Evolutionary conservation across 164 flowering plant genomes (phyloP), one percentile per base, ranked within the genome.

Genomic region (Euptelea pleiosperma): DNA sequence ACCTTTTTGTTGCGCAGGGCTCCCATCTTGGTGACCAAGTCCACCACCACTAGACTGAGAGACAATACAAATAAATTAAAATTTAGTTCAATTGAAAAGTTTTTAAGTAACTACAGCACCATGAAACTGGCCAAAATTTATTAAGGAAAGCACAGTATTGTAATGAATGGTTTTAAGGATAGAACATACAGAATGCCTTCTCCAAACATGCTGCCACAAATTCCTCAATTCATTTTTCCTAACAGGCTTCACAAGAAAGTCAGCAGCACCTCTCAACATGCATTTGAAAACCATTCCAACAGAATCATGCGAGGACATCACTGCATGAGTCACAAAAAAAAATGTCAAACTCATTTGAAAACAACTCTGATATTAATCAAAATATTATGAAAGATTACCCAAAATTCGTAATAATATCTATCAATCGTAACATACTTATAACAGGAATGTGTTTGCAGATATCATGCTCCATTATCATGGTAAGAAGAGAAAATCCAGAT

Each of bases 201-300:
- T 89, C 98, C 96, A 92, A 46, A 87, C 91, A 82, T 92, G 98
- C 78, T 89, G 98, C 99, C 99, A 93, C 71, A 93, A 63, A 70
- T 87, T 93, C 57, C 73, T 86, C 33, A 93, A 75, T 70, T 93
- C 99, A 61, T 93, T 93, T 69, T 72, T 93, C 70, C 99, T 74
- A 31, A 93, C 46, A 15, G 99, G 99, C 77, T 93, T 93, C 30
- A 90, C 83, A 41, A 93, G 92, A 77, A 86, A 93, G 67, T 93
- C 99, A 14, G 88, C 86, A 63, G 96, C 99, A 60, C 99, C 99
- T 72, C 78, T 83, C 78, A 83, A 45, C 96, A 90, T 89, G 79
- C 96, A 93, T 61, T 85, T 83, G 58, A 84, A 84, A 26, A 88
- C 97, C 25, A 81, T 73, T 61, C 79, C 78, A 29, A 90, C 65